phyloP scores from a whole-genome alignment of 371 early-diverging fungal genomes.

The Mortierella sp. region DNA sequence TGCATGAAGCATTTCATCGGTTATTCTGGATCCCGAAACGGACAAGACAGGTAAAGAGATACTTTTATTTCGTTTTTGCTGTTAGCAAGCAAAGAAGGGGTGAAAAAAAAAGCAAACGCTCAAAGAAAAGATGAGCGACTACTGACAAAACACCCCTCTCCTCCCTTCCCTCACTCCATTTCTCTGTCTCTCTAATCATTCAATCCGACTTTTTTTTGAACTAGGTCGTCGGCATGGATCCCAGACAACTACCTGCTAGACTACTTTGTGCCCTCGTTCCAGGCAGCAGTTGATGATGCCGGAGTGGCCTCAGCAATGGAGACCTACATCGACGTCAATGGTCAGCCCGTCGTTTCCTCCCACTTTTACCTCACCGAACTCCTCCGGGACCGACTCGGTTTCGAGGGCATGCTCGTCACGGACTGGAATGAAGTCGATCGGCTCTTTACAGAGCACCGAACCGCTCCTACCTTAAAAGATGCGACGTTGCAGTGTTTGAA shows the following conservation, averaged over 20 bases:
- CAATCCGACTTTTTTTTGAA: background rate
- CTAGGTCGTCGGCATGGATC: constrained; percentile 62
- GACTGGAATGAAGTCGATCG: constrained; percentile 77
- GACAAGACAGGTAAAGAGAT: constrained; percentile 68
- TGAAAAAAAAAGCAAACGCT: background rate
- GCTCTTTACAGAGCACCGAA: constrained; percentile 66
- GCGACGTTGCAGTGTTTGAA: constrained; percentile 63
- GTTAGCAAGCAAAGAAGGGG: background rate
- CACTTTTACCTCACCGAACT: constrained; percentile 66
- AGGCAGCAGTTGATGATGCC: constrained; percentile 73
- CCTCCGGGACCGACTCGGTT: constrained; percentile 69
- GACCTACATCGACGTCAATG: constrained; percentile 75
- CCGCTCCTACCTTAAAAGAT: constrained; percentile 62
- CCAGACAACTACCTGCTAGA: constrained; percentile 72
- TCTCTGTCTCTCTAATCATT: background rate
- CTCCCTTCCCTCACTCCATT: no score
- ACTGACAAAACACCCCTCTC: background rate
- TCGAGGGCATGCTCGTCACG: constrained; percentile 75
- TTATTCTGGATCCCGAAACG: constrained; percentile 63
- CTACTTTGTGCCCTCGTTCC: constrained; percentile 74
- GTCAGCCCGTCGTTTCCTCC: constrained; percentile 71
- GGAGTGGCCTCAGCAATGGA: constrained; percentile 81
- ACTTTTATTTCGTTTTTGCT: background rate
- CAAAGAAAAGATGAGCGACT: background rate
- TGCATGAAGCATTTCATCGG: constrained; percentile 72